phyloP scores from a whole-genome alignment of 1,139 yeast species.

The Pichia sp. region DNA sequence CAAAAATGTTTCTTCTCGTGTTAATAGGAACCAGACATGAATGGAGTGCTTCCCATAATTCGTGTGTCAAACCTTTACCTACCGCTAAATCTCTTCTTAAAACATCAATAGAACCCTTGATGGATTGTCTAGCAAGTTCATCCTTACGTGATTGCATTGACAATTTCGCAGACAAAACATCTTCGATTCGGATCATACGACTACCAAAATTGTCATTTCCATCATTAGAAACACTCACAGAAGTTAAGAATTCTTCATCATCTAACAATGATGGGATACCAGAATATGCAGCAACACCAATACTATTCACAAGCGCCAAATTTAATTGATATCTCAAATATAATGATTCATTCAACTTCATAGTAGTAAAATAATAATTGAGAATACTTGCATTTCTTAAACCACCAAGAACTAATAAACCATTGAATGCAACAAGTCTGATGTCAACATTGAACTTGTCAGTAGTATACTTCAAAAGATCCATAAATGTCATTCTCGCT shows the following conservation, averaged over 20 bases:
- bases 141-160: slow-evolving; percentile 52
- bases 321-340: slow-evolving; percentile 52
- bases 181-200: slow-evolving; percentile 51
- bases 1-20: slow-evolving; percentile 64
- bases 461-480: slow-evolving; percentile 51
- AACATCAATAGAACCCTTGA: slow-evolving; percentile 64
- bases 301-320: slow-evolving; percentile 45
- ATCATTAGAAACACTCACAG: slow-evolving; percentile 1
- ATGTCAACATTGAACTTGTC: slow-evolving; percentile 50
- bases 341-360: slow-evolving; percentile 56
- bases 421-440: slow-evolving; percentile 67
- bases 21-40: slow-evolving; percentile 56
- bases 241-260: slow-evolving; percentile 52
- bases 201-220: slow-evolving; percentile 23
- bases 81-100: slow-evolving; percentile 62
- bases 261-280: slow-evolving; percentile 57
- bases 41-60: slow-evolving; percentile 72
- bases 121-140: slow-evolving; percentile 43
- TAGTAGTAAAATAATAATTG: slow-evolving; percentile 57
- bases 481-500: slow-evolving; percentile 49
- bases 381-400: slow-evolving; percentile 60
- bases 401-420: slow-evolving; percentile 74
- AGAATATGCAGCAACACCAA: slow-evolving; percentile 69
- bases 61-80: slow-evolving; percentile 59
- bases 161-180: slow-evolving; percentile 35